Percentiles rank a stretch among this genome's conserved stretches.
Conservation (phyloP, 2,329 filamentous ascomycete species). For the Endothia cerciana region DNA sequence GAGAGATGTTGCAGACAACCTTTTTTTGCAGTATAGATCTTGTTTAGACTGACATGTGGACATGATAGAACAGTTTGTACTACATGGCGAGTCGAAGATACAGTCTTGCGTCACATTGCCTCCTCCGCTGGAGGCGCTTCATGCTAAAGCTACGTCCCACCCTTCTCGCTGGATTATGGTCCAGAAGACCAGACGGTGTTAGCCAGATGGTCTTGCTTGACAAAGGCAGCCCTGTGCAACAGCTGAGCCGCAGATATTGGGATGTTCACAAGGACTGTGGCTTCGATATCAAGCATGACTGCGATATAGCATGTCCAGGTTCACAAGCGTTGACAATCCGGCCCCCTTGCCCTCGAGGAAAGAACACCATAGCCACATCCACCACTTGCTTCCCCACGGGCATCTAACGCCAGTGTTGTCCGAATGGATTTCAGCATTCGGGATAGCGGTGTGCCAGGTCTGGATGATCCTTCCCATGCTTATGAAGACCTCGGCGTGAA, state of each 20-base stretch:
- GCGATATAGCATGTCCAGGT: neutral
- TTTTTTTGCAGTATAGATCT: neutral
- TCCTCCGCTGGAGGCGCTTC: neutral
- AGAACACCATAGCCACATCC: neutral
- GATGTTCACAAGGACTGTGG: neutral
- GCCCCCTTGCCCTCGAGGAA: neutral
- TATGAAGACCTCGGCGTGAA: neutral
- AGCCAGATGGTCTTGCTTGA: neutral
- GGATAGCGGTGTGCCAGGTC: neutral
- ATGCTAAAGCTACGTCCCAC: neutral
- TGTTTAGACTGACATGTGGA: neutral
- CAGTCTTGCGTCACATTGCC: neutral
- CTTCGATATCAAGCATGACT: neutral
- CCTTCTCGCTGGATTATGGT: neutral
- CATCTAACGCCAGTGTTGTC: neutral
- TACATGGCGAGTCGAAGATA: neutral
- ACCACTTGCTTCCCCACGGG: neutral
- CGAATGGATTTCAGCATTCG: neutral
- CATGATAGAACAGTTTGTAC: neutral
- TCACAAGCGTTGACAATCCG: neutral
- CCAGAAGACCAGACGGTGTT: neutral
- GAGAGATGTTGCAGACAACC: neutral
- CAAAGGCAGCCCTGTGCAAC: neutral
- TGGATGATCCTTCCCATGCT: neutral
- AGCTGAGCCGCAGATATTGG: neutral